Base-by-base conservation (phyloP, 352 stramenopile genomes). In the Peronosclerospora sorghi region DNA sequence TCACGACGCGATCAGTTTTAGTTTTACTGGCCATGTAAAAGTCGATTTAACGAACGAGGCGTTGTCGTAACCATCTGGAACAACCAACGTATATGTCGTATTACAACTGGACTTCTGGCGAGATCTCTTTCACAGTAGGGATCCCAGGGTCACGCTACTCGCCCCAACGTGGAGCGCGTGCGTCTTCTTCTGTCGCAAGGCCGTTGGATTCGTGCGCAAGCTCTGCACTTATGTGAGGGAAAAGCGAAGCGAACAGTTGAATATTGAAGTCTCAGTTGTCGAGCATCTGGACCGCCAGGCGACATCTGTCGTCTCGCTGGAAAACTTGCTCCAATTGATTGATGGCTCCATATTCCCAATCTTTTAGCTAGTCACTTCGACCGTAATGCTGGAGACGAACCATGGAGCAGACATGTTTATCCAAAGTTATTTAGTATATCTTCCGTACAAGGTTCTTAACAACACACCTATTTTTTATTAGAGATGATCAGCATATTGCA, bases 291-390 rank as follows among this genome's bases (percentile, higher is more conserved):
- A 89, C 76, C 76, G 76, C 73, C 15, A 68, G 59, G 56, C 10
- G 27, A 46, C 35, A 14, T 65, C 37, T 40, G 27, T 56, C 38
- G 15, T 47, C 51, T 67, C 53, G 51, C 58, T 67, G 73, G 65
- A 79, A 87, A 86, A 75, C 38, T 49, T 86, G 76, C 76, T 89
- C 78, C 78, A 72, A 51, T 55, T 48, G 78, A 86, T 91, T 73
- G 78, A 91, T 82, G 75, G 78, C 78, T 87, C 75, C 81, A 91
- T 91, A 91, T 91, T 91, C 78, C 78, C 75, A 88, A 73, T 91
- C 78, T 87, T 86, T 88, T 51, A 85, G 74, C 76, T 82, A 86
- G 73, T 86, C 78, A 51, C 51, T 78, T 65, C 21, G 78, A 86
- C 78, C 2, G 80, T 91, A 70, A 91, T 91, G 75, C 73, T 87